Conservation (phyloP, 2,329 filamentous ascomycete species). For the Cercospora zeina region DNA sequence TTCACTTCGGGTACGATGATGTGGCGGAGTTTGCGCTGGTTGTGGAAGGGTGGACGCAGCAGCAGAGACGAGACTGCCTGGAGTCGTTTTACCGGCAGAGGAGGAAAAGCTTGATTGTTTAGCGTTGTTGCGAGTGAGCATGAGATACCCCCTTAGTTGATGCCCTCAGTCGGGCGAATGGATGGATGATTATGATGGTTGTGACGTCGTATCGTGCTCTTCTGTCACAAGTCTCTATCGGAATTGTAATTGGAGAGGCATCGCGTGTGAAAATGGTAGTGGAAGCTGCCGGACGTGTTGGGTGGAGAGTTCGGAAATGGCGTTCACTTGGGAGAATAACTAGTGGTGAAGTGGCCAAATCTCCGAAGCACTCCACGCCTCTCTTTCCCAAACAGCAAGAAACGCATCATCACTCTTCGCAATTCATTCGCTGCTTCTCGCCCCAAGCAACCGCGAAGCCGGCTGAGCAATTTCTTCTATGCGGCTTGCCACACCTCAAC, state of each 20-base stretch:
- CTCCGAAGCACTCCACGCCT: background rate
- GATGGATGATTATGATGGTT: background rate
- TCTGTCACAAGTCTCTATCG: background rate
- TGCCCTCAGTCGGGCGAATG: background rate
- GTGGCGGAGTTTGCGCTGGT: slow-evolving; percentile 83
- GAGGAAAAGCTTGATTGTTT: slow-evolving; percentile 42
- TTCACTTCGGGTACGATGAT: slow-evolving; percentile 71
- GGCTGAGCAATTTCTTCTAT: background rate
- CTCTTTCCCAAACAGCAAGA: background rate
- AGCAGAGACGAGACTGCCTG: slow-evolving; percentile 73
- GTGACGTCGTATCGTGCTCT: background rate
- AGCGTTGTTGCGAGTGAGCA: background rate
- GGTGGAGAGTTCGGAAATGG: background rate
- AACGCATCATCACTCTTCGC: background rate
- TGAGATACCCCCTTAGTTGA: background rate
- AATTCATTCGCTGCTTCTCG: background rate
- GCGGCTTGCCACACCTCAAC: background rate
- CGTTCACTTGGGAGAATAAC: too few relatives aligned
- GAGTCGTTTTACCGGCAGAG: slow-evolving; percentile 76
- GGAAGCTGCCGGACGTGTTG: too few relatives aligned
- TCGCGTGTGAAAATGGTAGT: background rate
- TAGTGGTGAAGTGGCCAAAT: too few relatives aligned
- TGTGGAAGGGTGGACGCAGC: slow-evolving; percentile 88
- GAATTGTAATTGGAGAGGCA: background rate
- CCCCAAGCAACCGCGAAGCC: background rate